These are phyloP conservation scores for Syncephalis plumigaleata DNA, from an alignment of 371 early-diverging fungal species.

Conservation along the genomic window DNA sequence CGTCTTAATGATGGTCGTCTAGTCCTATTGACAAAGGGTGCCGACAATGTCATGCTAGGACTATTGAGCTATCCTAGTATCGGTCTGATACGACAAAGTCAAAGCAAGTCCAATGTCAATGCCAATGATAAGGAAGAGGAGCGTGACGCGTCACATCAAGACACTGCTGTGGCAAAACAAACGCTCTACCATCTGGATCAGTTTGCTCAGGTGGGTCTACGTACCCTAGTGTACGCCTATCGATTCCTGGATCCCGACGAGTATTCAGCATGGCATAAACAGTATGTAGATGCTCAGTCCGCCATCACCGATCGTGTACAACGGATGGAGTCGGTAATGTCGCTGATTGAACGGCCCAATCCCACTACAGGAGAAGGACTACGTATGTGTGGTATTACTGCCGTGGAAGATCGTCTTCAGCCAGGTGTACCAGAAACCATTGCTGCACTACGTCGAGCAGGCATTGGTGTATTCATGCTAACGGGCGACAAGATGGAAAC, in stretches of 20 bases:
- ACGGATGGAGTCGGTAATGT: slow-evolving; percentile 60
- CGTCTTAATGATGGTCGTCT: slow-evolving; percentile 30
- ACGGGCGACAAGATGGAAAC: slow-evolving; percentile 99
- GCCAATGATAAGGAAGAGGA: no score
- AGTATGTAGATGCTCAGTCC: slow-evolving; percentile 61
- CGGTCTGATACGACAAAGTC: slow-evolving; percentile 1
- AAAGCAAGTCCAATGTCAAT: background rate
- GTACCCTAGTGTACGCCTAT: slow-evolving; percentile 75
- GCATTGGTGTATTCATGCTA: slow-evolving; percentile 93
- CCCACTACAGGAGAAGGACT: slow-evolving; percentile 15
- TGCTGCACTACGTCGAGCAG: slow-evolving; percentile 65
- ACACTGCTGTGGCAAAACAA: background rate
- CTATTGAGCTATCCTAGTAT: slow-evolving; percentile 8
- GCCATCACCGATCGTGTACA: slow-evolving; percentile 62
- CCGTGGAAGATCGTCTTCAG: slow-evolving; percentile 90
- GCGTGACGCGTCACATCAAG: no score
- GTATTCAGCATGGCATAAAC: slow-evolving; percentile 58
- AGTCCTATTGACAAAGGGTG: slow-evolving; percentile 59
- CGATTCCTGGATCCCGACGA: slow-evolving; percentile 52
- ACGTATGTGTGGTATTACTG: slow-evolving; percentile 63
- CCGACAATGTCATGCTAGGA: slow-evolving; percentile 48
- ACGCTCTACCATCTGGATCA: slow-evolving; percentile 27
- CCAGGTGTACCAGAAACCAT: slow-evolving; percentile 89
- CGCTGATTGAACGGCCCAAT: slow-evolving; percentile 41
- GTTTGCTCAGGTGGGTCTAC: slow-evolving; percentile 71